These are phyloP conservation scores for Lophiotrema nucula DNA, from an alignment of 495 filamentous ascomycete species.

Conservation along the genomic window DNA sequence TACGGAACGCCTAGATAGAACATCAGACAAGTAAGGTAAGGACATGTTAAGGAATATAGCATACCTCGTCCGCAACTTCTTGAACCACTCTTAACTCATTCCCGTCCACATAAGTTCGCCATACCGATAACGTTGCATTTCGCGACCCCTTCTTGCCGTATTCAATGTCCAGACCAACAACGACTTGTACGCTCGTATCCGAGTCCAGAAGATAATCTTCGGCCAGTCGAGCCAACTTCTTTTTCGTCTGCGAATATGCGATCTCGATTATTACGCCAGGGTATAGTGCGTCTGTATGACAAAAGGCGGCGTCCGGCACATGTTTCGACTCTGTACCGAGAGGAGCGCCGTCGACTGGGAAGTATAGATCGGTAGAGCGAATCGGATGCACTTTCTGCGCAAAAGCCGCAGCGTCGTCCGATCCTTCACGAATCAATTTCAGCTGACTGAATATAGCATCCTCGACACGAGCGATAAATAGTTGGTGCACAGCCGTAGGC, in stretches of 20 bases:
- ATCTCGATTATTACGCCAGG: conserved; percentile 42
- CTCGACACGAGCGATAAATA: conserved; percentile 10
- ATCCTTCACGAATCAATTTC: conserved; percentile 20
- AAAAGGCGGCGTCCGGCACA: conserved; percentile 40
- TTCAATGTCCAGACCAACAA: conserved; percentile 40
- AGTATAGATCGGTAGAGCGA: conserved; percentile 18
- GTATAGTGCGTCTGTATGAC: conserved; percentile 34
- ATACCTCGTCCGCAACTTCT: conserved; percentile 26
- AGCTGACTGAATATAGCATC: conserved; percentile 14
- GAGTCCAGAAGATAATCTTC: conserved; percentile 41
- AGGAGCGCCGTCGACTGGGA: conserved; percentile 9
- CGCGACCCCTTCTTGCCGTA: conserved; percentile 30
- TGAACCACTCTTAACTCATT: conserved; percentile 26
- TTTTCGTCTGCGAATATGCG: conserved; percentile 42
- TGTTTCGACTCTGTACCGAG: conserved; percentile 28
- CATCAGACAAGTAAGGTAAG: not conserved
- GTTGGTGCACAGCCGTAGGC: conserved; percentile 8
- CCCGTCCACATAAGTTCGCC: conserved; percentile 24
- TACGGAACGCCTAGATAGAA: not conserved
- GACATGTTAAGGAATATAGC: not conserved
- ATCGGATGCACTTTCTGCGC: conserved; percentile 17
- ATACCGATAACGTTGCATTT: conserved; percentile 28
- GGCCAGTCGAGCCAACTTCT: conserved; percentile 35
- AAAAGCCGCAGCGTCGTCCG: conserved; percentile 7
- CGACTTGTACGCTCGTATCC: conserved; percentile 37